These are phyloP conservation scores for Tolypocladium endophyticum DNA, from an alignment of 2,329 filamentous ascomycete species.

Conservation along the genomic window DNA sequence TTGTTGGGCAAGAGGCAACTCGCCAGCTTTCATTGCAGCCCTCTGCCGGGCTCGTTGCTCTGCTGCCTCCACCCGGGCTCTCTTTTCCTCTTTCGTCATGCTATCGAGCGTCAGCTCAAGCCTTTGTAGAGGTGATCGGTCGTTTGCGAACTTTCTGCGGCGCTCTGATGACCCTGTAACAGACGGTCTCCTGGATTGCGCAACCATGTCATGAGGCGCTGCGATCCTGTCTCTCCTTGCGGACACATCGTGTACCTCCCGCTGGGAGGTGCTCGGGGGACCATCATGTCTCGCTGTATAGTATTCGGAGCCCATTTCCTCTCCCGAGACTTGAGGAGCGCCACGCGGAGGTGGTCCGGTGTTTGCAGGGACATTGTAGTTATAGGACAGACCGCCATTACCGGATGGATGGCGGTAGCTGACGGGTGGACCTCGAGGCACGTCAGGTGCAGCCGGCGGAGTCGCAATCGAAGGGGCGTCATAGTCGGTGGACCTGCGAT, in stretches of 20 bases:
- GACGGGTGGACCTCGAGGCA: slow-evolving; percentile 45
- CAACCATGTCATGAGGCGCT: slow-evolving; percentile 9
- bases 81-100: slow-evolving; percentile 93
- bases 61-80: slow-evolving; percentile 72
- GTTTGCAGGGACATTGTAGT: slow-evolving; percentile 7
- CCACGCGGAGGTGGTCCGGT: slow-evolving; percentile 4
- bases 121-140: slow-evolving; percentile 85
- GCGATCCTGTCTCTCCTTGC: slow-evolving; percentile 12
- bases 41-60: slow-evolving; percentile 62
- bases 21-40: slow-evolving; percentile 28
- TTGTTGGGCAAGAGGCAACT: slow-evolving; percentile 10
- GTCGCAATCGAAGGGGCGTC: slow-evolving; percentile 23
- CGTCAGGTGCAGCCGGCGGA: slow-evolving; percentile 48
- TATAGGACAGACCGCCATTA: slow-evolving; percentile 15
- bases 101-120: slow-evolving; percentile 83
- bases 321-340: slow-evolving; percentile 2
- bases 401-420: slow-evolving; percentile 42
- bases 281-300: slow-evolving; percentile 10
- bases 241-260: slow-evolving; percentile 10
- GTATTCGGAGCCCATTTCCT: slow-evolving; percentile 15
- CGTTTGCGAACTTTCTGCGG: slow-evolving; percentile 57
- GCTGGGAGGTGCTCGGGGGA: slow-evolving; percentile 1
- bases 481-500: slow-evolving; percentile 19
- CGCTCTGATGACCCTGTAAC: slow-evolving; percentile 28
- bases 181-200: slow-evolving; percentile 27